A percentile compares a stretch with the other conserved stretches of the same genome.
These are phyloP conservation scores for Candida multigemmis DNA, from an alignment of 805 yeast genomes.

Conservation along the genomic window DNA sequence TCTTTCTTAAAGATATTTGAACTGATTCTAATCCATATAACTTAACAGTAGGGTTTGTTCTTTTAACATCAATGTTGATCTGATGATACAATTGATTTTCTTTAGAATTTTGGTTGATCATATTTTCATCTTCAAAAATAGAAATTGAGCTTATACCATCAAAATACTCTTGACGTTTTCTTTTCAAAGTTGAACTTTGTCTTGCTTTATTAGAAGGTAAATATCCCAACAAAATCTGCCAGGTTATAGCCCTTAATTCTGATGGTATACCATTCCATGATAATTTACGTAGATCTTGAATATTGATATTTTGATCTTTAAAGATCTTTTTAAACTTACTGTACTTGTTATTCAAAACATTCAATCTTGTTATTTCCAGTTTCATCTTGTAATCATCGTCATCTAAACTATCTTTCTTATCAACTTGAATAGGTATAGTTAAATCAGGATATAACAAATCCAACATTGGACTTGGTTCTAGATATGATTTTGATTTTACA, in stretches of 20 bases:
- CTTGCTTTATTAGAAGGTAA: slow-evolving; percentile 79
- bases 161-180: slow-evolving; percentile 79
- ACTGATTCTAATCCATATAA: slow-evolving; percentile 63
- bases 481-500: too few relatives aligned
- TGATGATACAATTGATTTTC: slow-evolving; percentile 82
- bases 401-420: slow-evolving; percentile 30
- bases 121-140: slow-evolving; percentile 18
- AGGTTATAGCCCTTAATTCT: slow-evolving; percentile 68
- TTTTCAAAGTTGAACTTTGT: slow-evolving; percentile 55
- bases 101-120: slow-evolving; percentile 17
- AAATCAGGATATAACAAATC: slow-evolving; percentile 31
- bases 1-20: slow-evolving; percentile 71
- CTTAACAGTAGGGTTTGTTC: slow-evolving; percentile 82
- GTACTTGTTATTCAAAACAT: slow-evolving; percentile 53
- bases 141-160: slow-evolving; percentile 54
- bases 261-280: slow-evolving; percentile 94
- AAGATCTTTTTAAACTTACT: slow-evolving; percentile 59
- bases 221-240: slow-evolving; percentile 89
- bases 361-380: slow-evolving; percentile 46
- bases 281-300: slow-evolving; percentile 62
- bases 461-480: slow-evolving; percentile 18
- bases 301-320: slow-evolving; percentile 42
- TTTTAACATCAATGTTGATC: slow-evolving; percentile 86
- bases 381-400: slow-evolving; percentile 27
- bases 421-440: slow-evolving; percentile 11